A percentile compares a stretch with the other conserved stretches of the same genome.
Evolutionary conservation across 1,284 basidiomycete genomes (phyloP).

Genomic region (Trametes polyzona): DNA sequence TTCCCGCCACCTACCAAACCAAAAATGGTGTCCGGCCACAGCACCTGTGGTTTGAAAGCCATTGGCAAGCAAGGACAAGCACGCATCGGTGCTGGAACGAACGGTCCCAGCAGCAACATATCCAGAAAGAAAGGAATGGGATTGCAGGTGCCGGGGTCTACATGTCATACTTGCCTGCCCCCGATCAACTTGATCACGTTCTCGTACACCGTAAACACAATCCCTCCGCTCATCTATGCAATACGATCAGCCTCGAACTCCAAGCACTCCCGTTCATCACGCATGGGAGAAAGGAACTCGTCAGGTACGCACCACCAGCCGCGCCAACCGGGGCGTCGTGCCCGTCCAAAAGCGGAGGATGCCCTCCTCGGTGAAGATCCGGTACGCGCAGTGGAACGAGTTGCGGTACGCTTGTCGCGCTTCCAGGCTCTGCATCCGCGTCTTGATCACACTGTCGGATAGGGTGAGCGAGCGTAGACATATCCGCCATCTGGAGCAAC

Average conservation of each 20-base stretch:
- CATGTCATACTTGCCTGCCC: constrained; percentile 29
- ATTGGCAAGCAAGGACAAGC: too few relatives aligned
- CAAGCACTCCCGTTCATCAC: neutral
- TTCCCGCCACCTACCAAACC: too few relatives aligned
- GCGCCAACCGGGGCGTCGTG: constrained; percentile 85
- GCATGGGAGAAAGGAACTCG: neutral
- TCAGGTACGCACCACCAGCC: constrained; percentile 82
- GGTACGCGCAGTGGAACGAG: constrained; percentile 92
- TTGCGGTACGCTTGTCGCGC: constrained; percentile 87
- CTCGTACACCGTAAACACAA: constrained; percentile 95
- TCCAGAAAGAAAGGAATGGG: too few relatives aligned
- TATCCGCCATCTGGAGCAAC: too few relatives aligned
- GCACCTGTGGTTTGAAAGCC: too few relatives aligned
- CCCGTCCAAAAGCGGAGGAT: constrained; percentile 93
- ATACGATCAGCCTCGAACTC: constrained; percentile 3
- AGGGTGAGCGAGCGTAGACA: neutral
- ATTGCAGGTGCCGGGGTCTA: too few relatives aligned
- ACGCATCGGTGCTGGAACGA: too few relatives aligned
- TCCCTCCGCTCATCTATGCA: constrained; percentile 85
- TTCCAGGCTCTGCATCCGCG: constrained; percentile 93
- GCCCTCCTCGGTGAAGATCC: constrained; percentile 91
- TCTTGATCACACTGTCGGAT: constrained; percentile 85
- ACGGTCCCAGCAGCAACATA: too few relatives aligned
- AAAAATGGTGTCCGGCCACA: too few relatives aligned
- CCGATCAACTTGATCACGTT: constrained; percentile 63